Percentiles rank a stretch among this genome's conserved stretches.
Evolutionary conservation across 805 yeast species (phyloP).

Genomic region (Phaffomyces antillensis): DNA sequence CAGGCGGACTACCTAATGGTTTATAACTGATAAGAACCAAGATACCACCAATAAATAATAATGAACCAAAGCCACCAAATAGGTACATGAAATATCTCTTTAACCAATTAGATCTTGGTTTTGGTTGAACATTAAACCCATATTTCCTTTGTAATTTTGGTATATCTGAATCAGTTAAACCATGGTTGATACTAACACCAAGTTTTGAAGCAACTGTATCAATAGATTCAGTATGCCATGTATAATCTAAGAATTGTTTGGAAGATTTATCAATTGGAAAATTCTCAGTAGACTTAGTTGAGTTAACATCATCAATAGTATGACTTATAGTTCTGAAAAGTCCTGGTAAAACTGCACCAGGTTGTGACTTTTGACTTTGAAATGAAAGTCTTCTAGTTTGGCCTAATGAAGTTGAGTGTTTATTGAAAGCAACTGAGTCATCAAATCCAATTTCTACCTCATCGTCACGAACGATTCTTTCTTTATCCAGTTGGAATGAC

Average conservation of each 20-base stretch:
- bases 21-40: constrained; percentile 39
- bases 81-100: constrained; percentile 31
- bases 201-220: constrained; percentile 22
- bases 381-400: neutral
- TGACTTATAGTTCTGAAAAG: constrained; percentile 33
- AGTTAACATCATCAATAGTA: constrained; percentile 23
- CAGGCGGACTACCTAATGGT: constrained; percentile 42
- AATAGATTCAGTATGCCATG: constrained; percentile 26
- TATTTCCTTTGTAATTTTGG: constrained; percentile 10
- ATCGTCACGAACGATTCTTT: too few relatives aligned
- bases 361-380: constrained; percentile 12
- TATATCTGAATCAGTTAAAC: constrained; percentile 18
- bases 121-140: constrained; percentile 33
- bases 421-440: too few relatives aligned
- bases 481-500: too few relatives aligned
- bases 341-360: constrained; percentile 29
- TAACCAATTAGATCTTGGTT: constrained; percentile 28
- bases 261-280: constrained; percentile 14
- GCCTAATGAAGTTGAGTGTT: too few relatives aligned
- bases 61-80: constrained; percentile 43
- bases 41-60: constrained; percentile 35
- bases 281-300: constrained; percentile 3
- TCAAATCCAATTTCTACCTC: too few relatives aligned
- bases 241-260: constrained; percentile 22
- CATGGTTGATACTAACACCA: constrained; percentile 16